Base-by-base conservation (phyloP, 1,284 basidiomycete species). In the Porodaedalea pini region DNA sequence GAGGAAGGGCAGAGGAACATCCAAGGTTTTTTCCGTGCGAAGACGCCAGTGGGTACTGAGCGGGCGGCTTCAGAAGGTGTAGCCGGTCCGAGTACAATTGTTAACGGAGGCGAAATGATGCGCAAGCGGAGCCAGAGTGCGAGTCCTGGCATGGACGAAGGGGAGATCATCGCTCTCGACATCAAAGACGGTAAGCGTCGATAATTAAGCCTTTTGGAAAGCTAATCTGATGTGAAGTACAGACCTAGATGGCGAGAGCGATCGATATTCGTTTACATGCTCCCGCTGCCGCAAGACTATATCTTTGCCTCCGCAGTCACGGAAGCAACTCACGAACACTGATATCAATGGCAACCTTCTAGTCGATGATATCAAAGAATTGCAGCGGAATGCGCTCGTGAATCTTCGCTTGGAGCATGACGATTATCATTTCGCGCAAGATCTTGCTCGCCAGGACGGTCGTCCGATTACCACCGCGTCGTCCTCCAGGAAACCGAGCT, bases 1-100 rank as follows among this genome's bases (percentile, higher is more conserved):
- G 94, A 96, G 69, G 73, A 75, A 1, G 94, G 94, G 1, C 94
- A 98, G 69, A 81, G 81, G 61, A 88, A 82, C 21, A 96, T 98
- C 51, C 90, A 94, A 67, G 83, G 85, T 0, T 99, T 98, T 73
- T 85, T 98, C 60, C 65, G 66, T 29, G 57, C 69, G 27, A 59
- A 45, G 54, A 27, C 45, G 17, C 43, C 54, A 15, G 40, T 19
- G 17, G 49, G 32, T 37, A 8, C 45, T 48, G 27, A 44, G 13
- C 43, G 53, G 17, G 51, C 47, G 17, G 52, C n/a, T 8, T 54
- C 45, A 11, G 56, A 57, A 43, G 39, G 15, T 39, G 23, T 51
- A 11, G 52, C 57, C 52, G 55, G 54, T 48, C 49, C 51, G 48
- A 52, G 56, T 17, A 61, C 41, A n/a, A 23, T 19, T 7, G 13